Conservation (phyloP, 2,329 filamentous ascomycete genomes). For the Didymellaceae sp. region DNA sequence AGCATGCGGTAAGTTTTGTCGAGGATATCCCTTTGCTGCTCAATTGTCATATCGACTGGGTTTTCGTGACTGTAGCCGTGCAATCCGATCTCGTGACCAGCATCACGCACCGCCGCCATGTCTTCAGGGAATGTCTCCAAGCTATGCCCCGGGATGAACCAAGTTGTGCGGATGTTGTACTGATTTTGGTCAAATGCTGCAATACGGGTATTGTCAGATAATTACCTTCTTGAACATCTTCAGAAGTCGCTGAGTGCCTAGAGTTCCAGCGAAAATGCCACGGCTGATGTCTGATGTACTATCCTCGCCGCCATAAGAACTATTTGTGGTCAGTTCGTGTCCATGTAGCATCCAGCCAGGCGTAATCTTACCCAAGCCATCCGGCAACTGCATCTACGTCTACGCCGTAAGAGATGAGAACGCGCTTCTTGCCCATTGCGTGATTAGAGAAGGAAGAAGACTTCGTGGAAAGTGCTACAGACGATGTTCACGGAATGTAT, state of each 20-base stretch:
- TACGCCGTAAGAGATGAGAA: slow-evolving; percentile 69
- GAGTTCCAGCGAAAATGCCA: slow-evolving; percentile 71
- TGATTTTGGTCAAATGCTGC: not conserved
- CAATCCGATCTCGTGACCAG: slow-evolving; percentile 70
- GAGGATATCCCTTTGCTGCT: slow-evolving; percentile 77
- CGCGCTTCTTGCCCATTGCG: slow-evolving; percentile 57
- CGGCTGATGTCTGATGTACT: slow-evolving; percentile 74
- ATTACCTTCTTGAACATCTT: slow-evolving; percentile 69
- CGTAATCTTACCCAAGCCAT: slow-evolving; percentile 77
- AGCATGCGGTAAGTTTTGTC: slow-evolving; percentile 76
- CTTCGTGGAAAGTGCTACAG: not conserved
- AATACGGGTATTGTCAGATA: not conserved
- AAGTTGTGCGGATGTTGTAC: slow-evolving; percentile 73
- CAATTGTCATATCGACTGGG: slow-evolving; percentile 72
- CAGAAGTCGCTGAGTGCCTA: slow-evolving; percentile 70
- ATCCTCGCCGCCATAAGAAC: slow-evolving; percentile 76
- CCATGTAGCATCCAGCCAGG: too few relatives aligned
- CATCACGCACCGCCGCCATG: slow-evolving; percentile 65
- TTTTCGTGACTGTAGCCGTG: slow-evolving; percentile 79
- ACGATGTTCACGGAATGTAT: not conserved
- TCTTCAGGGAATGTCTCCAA: slow-evolving; percentile 73
- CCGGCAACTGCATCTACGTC: slow-evolving; percentile 73
- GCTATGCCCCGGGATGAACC: slow-evolving; percentile 67
- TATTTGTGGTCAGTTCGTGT: too few relatives aligned
- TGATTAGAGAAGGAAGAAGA: not conserved